These are phyloP conservation scores for Trichophyton simii DNA, from an alignment of 2,329 filamentous ascomycete genomes.

Conservation along the genomic window DNA sequence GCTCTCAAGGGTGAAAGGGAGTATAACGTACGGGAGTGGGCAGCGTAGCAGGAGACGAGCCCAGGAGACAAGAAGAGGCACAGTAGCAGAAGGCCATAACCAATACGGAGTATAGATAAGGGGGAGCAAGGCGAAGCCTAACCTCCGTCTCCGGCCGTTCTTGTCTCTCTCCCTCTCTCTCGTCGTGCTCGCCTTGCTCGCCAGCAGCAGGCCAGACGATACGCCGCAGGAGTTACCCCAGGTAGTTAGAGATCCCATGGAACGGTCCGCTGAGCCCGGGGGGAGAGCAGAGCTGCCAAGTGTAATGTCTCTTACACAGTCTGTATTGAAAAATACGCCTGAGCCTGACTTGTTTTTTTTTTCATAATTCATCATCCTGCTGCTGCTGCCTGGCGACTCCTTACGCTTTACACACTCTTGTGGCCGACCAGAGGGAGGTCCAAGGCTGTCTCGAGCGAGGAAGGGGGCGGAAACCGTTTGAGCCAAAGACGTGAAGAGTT, in stretches of 20 bases:
- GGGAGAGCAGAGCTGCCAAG: not conserved
- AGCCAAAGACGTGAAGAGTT: not conserved
- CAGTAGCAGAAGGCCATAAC: not conserved
- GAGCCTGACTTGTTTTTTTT: not conserved
- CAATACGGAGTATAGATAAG: not conserved
- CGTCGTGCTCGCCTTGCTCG: not conserved
- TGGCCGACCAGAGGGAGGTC: not conserved
- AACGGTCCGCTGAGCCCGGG: constrained; percentile 12
- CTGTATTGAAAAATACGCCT: not conserved
- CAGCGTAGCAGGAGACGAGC: not conserved
- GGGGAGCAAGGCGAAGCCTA: not conserved
- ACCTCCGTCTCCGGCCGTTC: not conserved
- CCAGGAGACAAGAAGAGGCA: not conserved
- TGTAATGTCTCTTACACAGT: constrained; percentile 4
- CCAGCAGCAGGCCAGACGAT: not conserved
- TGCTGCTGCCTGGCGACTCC: too few species aligned
- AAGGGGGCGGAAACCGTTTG: not conserved
- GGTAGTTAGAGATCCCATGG: constrained; percentile 7
- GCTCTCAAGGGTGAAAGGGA: not conserved
- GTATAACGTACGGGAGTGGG: not conserved
- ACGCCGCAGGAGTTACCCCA: constrained; percentile 1
- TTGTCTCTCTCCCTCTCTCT: not conserved
- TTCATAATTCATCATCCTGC: too few species aligned
- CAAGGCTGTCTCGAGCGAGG: not conserved
- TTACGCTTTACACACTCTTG: not conserved